Percentiles rank a stretch among this genome's conserved stretches.
Evolutionary conservation across 2,329 filamentous ascomycete genomes (phyloP).

Genomic region (Colletotrichum sp.): DNA sequence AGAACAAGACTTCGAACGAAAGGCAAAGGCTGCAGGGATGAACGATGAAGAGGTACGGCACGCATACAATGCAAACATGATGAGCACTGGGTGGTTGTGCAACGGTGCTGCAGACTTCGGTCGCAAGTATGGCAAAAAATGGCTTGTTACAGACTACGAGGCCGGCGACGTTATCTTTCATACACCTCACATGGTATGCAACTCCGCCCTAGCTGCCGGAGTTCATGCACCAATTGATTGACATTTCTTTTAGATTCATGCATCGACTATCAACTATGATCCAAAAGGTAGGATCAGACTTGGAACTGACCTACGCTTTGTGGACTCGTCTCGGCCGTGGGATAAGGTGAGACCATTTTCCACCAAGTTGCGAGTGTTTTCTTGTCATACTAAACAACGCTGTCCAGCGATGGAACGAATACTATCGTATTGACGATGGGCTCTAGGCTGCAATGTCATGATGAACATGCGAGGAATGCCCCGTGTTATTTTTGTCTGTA

Average conservation of each 20-base stretch:
- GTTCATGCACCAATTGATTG: too few relatives aligned
- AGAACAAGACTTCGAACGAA: slow-evolving; percentile 47
- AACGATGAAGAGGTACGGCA: slow-evolving; percentile 54
- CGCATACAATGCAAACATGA: slow-evolving; percentile 66
- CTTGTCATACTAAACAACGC: not conserved
- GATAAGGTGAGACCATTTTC: slow-evolving; percentile 40
- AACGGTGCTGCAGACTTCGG: slow-evolving; percentile 32
- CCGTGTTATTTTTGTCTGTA: not conserved
- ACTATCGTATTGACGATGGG: slow-evolving; percentile 3
- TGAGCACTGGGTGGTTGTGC: slow-evolving; percentile 57
- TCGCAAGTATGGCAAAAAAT: slow-evolving; percentile 29
- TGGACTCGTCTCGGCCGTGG: slow-evolving; percentile 52
- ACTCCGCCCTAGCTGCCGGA: fast-evolving
- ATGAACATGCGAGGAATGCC: not conserved
- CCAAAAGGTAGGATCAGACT: slow-evolving; percentile 56
- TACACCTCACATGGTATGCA: slow-evolving; percentile 35
- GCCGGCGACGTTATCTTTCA: slow-evolving; percentile 47
- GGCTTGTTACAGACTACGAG: slow-evolving; percentile 42
- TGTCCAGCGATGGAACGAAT: not conserved
- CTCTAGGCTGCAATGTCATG: not conserved
- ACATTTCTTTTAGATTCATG: slow-evolving; percentile 42
- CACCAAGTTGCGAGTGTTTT: fast-evolving
- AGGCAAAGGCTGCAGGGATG: slow-evolving; percentile 49
- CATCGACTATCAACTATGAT: slow-evolving; percentile 61
- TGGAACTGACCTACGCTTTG: slow-evolving; percentile 62